Conservation (phyloP, 2,329 filamentous ascomycete species). For the Curvularia spicifera region DNA sequence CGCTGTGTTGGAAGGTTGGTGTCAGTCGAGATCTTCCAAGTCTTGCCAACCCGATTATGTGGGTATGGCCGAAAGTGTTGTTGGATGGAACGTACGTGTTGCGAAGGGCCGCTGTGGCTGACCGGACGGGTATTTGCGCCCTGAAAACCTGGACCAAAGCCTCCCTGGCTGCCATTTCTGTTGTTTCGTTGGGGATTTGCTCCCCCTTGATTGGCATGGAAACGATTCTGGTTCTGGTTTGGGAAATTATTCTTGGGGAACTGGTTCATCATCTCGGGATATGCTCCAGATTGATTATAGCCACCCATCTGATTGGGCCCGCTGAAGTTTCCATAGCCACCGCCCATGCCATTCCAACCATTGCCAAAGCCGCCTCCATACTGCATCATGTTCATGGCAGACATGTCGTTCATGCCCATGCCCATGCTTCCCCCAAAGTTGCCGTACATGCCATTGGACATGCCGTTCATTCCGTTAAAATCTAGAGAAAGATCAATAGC, state of each 20-base stretch:
- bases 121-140: constrained; percentile 39
- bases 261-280: constrained; percentile 58
- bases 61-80: constrained; percentile 23
- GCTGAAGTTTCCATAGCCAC: constrained; percentile 72
- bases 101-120: constrained; percentile 38
- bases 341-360: constrained; percentile 67
- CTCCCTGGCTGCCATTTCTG: constrained; percentile 52
- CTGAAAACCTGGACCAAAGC: constrained; percentile 39
- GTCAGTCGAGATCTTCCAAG: constrained; percentile 35
- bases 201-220: constrained; percentile 72
- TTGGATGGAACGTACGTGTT: constrained; percentile 46
- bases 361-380: constrained; percentile 70
- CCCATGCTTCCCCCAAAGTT: constrained; percentile 72
- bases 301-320: constrained; percentile 59
- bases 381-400: constrained; percentile 69
- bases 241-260: constrained; percentile 68
- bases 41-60: constrained; percentile 14
- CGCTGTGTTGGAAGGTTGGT: constrained; percentile 28
- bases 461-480: constrained; percentile 68
- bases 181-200: constrained; percentile 48
- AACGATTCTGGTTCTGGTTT: constrained; percentile 75
- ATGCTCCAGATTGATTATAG: constrained; percentile 61
- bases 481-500: constrained; percentile 30
- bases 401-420: constrained; percentile 81
- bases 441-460: constrained; percentile 80